Base-by-base conservation (phyloP, 208 protist species). In the Wallacemonas sp. region DNA sequence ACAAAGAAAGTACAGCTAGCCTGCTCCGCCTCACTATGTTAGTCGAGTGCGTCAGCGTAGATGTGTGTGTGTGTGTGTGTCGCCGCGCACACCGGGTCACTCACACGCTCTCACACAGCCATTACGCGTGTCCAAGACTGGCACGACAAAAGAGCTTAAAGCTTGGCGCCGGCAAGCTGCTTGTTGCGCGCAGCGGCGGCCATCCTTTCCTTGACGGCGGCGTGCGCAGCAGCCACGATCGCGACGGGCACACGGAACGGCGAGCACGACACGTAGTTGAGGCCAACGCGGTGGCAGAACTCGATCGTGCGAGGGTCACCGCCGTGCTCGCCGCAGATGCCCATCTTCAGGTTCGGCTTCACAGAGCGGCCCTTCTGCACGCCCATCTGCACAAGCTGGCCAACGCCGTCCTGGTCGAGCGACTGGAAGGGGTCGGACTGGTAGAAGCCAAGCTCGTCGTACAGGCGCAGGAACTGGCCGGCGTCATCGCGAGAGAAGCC, bases 401-500 rank as follows among this genome's bases (percentile, higher is more conserved):
- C 96, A 78, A 98, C 93, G 78, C 95, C 95, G 22, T 92, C 81
- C 68, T 96, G 78, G 71, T 98, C 95, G 48, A 98, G 71, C 24
- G 79, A 86, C 85, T 97, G 83, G 92, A 99, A 99, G 54, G 97
- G 97, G 76, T 98, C 95, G 63, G 66, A 68, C 60, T 71, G 52
- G 82, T 96, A 95, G 74, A 98, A 89, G 60, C 83, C 90, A 33
- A 93, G 64, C n/a, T 97, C 79, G 66, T 90, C 66, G 73, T 99
- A 99, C 55, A 91, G 74, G 53, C 79, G 73, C 60, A 99, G 76
- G 92, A 98, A 99, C 44, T 82, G 79, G 24, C 77, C 91, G 33
- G 92, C 79, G 76, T 99, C 97, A 78, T 99, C 97, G 64, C 97
- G 90, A 9, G 96, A 98, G 79, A 97, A 98, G 64, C 95, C 95